Base-by-base conservation (phyloP, 1,139 yeast genomes). In the Nakaseomyces glabratus region DNA sequence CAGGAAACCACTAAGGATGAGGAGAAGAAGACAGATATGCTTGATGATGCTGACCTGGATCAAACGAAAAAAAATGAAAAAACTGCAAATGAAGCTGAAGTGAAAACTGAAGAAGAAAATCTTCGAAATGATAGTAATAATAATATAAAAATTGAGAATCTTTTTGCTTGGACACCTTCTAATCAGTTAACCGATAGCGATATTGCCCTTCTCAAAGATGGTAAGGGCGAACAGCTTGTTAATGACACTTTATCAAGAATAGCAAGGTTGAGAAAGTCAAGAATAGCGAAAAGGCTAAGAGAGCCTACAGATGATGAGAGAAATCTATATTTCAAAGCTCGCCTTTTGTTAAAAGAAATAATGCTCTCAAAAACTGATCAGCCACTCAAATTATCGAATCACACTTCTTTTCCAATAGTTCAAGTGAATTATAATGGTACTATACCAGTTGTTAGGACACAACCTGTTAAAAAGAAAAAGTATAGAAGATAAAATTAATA, bases 361-460 rank as follows among this genome's bases (percentile, higher is more conserved):
- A 48, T 68, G 3, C 48, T 57, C 12, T 47, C 48, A 4, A 47
- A 52, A 29, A 48, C 52, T 25, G 37, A 47, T 4, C 42, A 45
- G 2, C 35, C 36, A 7, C 33, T 55, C 2, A 60, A 61, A n/a
- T 42, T 53, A 18, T 43, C 46, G 24, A 47, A 42, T 36, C 62
- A 50, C 25, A 47, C 40, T 25, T 47, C 50, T 2, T 48, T 86
- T 29, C 94, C 95, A 0, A 80, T 82, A 1, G 65, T 82, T 38
- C 74, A 76, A 51, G 71, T 78, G 13, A 84, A 80, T 46, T 86
- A 82, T 50, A 65, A 71, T 28, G 97, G 97, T 36, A 70, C 81
- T 1, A 67, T 86, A 49, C 96, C 95, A 1, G 85, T 85, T 0
- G 64, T 69, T 37, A 50, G 59, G 35, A 46, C 62, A 35, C 53